Evolutionary conservation across 2,329 filamentous ascomycete species (phyloP), one percentile per base, ranked within the genome.

Genomic region (Aspergillus felis): DNA sequence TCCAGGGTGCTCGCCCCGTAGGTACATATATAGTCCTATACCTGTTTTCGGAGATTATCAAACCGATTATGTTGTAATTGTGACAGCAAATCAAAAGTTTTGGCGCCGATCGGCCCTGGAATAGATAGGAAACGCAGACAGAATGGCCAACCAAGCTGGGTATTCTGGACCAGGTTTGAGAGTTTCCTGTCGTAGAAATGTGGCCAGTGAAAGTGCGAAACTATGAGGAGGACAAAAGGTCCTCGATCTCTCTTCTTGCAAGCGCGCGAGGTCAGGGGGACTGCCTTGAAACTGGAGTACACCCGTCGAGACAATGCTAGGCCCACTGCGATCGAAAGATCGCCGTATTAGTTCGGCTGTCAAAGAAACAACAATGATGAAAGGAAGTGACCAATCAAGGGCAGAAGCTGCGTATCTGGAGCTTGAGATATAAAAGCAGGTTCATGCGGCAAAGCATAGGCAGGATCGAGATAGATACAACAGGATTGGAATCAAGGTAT

Each of bases 311-410:
- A 9, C 22, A 47, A 25, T 24, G 22, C 20, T 10, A 24, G 20
- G n/a, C 20, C 44, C 20, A 47, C 44, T 47, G 42, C 42, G 42
- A 24, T 46, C 42, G 20, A 46, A 22, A 4, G 42, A 46, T 24
- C 42, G 22, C 20, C 42, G 22, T 10, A 24, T 46, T 46, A 38
- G 32, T 7, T 46, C 20, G 20, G 42, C 42, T 46, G 42, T 46
- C 42, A 46, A 46, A 25, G 61, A 57, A 38, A 42, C 49, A 61
- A 57, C 56, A 56, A 50, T 50, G 53, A 54, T 14, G 51, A 50
- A 29, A 35, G 32, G 49, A 54, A 47, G 57, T 62, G 57, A 64
- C 55, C 61, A 56, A 53, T 20, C 17, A 22, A n/a, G 8, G n/a
- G 12, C 10, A 46, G 41, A 24, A 24, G 42, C 4, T 8, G 42